Conservation (phyloP, 2,329 filamentous ascomycete species). For the Claviceps africana region DNA sequence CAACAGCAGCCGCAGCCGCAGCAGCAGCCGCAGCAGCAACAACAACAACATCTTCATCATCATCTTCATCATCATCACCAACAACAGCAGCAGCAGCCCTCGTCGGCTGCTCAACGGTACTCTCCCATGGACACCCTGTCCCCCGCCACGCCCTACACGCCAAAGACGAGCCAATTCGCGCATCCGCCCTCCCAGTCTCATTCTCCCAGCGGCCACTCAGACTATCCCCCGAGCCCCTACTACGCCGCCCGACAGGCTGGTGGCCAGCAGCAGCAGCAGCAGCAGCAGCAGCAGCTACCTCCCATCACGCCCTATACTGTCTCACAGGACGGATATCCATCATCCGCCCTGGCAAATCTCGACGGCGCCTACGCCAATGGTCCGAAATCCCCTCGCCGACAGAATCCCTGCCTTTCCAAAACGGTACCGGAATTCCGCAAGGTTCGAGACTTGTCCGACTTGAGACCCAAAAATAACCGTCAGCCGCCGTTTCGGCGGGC, state of each 20-base stretch:
- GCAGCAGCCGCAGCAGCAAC: no score
- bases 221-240: slow-evolving; percentile 47
- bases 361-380: slow-evolving; percentile 49
- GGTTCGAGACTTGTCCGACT: slow-evolving; percentile 55
- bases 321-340: slow-evolving; percentile 57
- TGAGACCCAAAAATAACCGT: slow-evolving; percentile 69
- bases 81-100: slow-evolving; percentile 37
- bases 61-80: no score
- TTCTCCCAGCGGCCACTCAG: slow-evolving; percentile 60
- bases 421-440: slow-evolving; percentile 81
- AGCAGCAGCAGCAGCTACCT: slow-evolving; percentile 48
- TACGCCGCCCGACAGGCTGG: slow-evolving; percentile 33
- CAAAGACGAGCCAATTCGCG: slow-evolving; percentile 45
- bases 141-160: slow-evolving; percentile 62
- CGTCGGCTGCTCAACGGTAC: slow-evolving; percentile 77
- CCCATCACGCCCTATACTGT: slow-evolving; percentile 57
- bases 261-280: background rate
- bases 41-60: no score
- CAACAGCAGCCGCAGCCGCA: slow-evolving; percentile 27
- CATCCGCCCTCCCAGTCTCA: slow-evolving; percentile 47
- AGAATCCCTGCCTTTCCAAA: slow-evolving; percentile 34
- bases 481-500: slow-evolving; percentile 88
- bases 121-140: slow-evolving; percentile 89
- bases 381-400: slow-evolving; percentile 43
- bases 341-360: slow-evolving; percentile 55